Base-by-base conservation (phyloP, 169 alveolate species). In the Perkinsus chesapeaki region DNA sequence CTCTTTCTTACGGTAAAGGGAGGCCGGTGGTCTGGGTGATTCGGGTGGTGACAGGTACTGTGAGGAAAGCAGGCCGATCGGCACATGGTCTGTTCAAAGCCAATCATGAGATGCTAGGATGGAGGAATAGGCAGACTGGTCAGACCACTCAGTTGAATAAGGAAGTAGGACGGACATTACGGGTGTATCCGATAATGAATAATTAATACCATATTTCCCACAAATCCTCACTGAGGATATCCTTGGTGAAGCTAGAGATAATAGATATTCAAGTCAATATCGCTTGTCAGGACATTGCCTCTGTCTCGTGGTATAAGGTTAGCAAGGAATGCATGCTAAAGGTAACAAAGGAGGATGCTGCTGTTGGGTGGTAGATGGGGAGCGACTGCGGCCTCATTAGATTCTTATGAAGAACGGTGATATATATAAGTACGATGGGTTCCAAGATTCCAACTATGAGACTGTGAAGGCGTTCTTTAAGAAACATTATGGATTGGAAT, bases 141-240 rank as follows among this genome's bases (percentile, higher is more conserved):
- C 94, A 94, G 93, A 94, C 95, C 47, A 92, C 91, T 92, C 95
- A 94, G 60, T 92, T 92, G 92, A 94, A 94, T 60, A 94, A 94
- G 37, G 95, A 94, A 36, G 95, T 92, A 60, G 93, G 92, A 82
- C 34, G 73, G 39, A 92, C 92, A n/a, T 39, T 39, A 34, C 93
- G 91, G 91, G 92, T 93, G 94, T 7, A 72, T 47, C 31, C 82
- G 82, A 34, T 60, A 60, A 34, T 60, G 36, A 9, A 43, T 43
- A 16, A 16, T 43, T 43, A 43, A 5, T 43, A 43, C 23, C 60
- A 5, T 43, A 43, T 43, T 43, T 9, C 60, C 60, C 60, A 16
- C 5, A 5, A 43, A 43, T 43, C n/a, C n/a, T n/a, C n/a, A n/a
- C n/a, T n/a, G n/a, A n/a, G n/a, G n/a, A n/a, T n/a, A n/a, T n/a